Evolutionary conservation across 371 early-diverging fungal genomes (phyloP).

Genomic region (Haplosporangium sp.): DNA sequence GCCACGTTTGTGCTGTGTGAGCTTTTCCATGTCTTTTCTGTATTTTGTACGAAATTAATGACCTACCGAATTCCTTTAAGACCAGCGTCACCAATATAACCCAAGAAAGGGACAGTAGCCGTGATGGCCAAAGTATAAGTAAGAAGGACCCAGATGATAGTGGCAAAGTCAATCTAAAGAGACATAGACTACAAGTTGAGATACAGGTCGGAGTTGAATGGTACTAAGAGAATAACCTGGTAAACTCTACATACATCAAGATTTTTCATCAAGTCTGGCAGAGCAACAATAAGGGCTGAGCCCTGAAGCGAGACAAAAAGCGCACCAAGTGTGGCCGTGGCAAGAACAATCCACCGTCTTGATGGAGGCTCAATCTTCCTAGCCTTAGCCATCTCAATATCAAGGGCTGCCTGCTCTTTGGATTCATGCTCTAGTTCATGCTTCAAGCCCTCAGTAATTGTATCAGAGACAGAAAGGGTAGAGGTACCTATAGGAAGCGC

Average conservation of each 20-base stretch:
- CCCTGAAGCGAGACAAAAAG: constrained; percentile 30
- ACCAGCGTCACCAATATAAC: constrained; percentile 47
- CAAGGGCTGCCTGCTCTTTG: constrained; percentile 1
- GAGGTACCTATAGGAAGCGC: no score
- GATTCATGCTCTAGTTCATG: constrained; percentile 16
- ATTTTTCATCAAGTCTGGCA: constrained; percentile 25
- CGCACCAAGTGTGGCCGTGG: constrained; percentile 18
- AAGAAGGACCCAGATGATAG: constrained; percentile 46
- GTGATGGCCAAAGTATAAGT: constrained; percentile 51
- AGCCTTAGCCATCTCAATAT: constrained; percentile 14
- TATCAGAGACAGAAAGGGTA: no score
- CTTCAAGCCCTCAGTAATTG: constrained; percentile 5
- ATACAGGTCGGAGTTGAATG: background rate
- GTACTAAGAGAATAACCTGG: background rate
- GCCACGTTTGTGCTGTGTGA: no score
- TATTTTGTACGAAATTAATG: no score
- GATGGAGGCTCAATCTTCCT: constrained; percentile 7
- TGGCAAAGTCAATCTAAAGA: background rate
- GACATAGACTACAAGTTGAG: no score
- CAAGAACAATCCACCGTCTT: constrained; percentile 28
- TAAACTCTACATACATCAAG: constrained; percentile 4
- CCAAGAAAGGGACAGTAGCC: constrained; percentile 36
- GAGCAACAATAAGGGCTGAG: constrained; percentile 25
- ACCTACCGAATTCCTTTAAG: constrained; percentile 47
- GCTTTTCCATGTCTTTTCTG: no score